A percentile compares a stretch with the other conserved stretches of the same genome.
These are phyloP conservation scores for Xylariomycetidae sp. DNA, from an alignment of 2,329 filamentous ascomycete species.

Conservation along the genomic window DNA sequence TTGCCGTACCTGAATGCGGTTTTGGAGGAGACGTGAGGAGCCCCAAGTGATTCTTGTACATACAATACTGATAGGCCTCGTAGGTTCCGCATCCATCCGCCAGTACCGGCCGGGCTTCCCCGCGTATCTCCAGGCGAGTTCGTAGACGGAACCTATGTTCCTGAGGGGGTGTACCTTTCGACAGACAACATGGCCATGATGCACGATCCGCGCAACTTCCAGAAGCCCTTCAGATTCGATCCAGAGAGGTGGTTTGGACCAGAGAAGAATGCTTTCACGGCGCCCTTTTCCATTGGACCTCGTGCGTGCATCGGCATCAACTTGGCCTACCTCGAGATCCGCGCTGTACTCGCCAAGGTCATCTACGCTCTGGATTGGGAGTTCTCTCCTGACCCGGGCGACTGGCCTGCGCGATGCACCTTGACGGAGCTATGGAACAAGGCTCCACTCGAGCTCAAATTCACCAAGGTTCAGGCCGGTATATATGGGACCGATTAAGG, in stretches of 20 bases:
- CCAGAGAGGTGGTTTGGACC: conserved; percentile 19
- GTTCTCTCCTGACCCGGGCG: conserved; percentile 20
- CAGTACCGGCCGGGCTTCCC: conserved; percentile 23
- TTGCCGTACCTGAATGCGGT: conserved; percentile 30
- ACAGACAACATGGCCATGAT: conserved; percentile 4
- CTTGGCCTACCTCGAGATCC: conserved; percentile 34
- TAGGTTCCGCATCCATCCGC: conserved; percentile 32
- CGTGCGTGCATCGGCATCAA: conserved; percentile 21
- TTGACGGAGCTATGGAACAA: conserved; percentile 29
- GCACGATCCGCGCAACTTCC: conserved; percentile 12
- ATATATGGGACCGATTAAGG: no score
- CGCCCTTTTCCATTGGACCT: conserved; percentile 17
- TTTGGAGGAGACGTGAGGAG: conserved; percentile 31
- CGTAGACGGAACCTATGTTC: conserved; percentile 15
- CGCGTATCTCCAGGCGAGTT: conserved; percentile 12
- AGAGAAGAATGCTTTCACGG: conserved; percentile 14
- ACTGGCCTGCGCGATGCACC: conserved; percentile 32
- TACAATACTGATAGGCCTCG: no score
- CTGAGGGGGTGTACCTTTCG: conserved; percentile 11
- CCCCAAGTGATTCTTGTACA: no score
- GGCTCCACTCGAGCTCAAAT: conserved; percentile 10
- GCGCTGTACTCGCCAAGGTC: conserved; percentile 31
- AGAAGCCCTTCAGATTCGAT: conserved; percentile 13
- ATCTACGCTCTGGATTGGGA: conserved; percentile 33
- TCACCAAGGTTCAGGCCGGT: no score